Evolutionary conservation across 1,284 basidiomycete species (phyloP).

Genomic region (Malassezia sp.): DNA sequence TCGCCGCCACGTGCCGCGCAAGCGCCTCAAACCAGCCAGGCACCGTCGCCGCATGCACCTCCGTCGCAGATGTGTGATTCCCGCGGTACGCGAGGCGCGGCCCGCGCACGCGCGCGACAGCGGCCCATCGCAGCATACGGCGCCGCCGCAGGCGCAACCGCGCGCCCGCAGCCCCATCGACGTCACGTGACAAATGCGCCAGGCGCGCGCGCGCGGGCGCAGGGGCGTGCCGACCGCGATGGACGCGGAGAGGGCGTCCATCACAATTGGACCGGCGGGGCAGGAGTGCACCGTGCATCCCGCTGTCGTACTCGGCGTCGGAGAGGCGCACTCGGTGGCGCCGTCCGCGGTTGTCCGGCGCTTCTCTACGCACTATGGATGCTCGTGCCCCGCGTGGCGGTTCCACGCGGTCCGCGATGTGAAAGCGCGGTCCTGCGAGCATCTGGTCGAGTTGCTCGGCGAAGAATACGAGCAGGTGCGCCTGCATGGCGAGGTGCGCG

Average conservation of each 20-base stretch:
- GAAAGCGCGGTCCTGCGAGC: slow-evolving; percentile 57
- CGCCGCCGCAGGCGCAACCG: too few species aligned
- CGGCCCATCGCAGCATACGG: too few species aligned
- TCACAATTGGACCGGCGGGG: slow-evolving; percentile 1
- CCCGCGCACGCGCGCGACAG: too few species aligned
- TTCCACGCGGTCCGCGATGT: slow-evolving; percentile 52
- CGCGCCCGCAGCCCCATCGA: too few species aligned
- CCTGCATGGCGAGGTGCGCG: too few species aligned
- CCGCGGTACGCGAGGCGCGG: too few species aligned
- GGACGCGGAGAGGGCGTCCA: background rate
- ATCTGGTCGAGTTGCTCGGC: slow-evolving; percentile 55
- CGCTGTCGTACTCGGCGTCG: background rate
- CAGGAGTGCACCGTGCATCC: slow-evolving; percentile 12
- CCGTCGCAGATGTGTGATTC: too few species aligned
- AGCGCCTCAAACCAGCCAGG: slow-evolving; percentile 4
- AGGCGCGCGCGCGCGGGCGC: too few species aligned
- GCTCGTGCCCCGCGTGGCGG: slow-evolving; percentile 48
- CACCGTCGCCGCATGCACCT: background rate
- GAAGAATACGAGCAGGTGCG: slow-evolving; percentile 54
- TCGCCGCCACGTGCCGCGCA: slow-evolving; percentile 1
- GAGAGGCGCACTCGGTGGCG: slow-evolving; percentile 26
- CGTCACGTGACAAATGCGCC: too few species aligned
- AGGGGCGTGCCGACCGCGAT: too few species aligned
- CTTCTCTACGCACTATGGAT: slow-evolving; percentile 54
- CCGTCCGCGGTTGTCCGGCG: slow-evolving; percentile 50